Evolutionary conservation across 768 basidiomycete species (phyloP).

Genomic region (Pisolithus orientalis): DNA sequence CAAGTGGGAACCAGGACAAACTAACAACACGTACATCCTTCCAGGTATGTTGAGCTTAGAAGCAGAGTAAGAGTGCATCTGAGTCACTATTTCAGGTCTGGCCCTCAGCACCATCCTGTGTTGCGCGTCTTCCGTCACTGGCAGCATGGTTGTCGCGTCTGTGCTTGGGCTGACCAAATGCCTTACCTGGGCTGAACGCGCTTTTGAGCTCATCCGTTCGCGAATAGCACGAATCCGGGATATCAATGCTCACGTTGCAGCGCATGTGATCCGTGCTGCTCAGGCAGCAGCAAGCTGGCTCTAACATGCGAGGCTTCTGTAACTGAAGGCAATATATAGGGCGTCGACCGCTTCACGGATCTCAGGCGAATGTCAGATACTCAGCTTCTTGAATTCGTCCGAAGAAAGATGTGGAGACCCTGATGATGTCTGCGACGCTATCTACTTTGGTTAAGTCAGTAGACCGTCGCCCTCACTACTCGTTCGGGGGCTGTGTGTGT

Average conservation of each 20-base stretch:
- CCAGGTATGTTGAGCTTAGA: slow-evolving; percentile 36
- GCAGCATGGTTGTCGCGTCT: slow-evolving; percentile 85
- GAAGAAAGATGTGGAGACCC: slow-evolving; percentile 71
- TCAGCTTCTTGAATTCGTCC: slow-evolving; percentile 48
- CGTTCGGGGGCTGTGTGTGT: too few relatives aligned
- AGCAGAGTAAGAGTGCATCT: too few relatives aligned
- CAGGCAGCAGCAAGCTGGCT: slow-evolving; percentile 55
- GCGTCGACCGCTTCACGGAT: slow-evolving; percentile 46
- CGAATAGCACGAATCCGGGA: slow-evolving; percentile 79
- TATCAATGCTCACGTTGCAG: slow-evolving; percentile 69
- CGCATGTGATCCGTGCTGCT: slow-evolving; percentile 70
- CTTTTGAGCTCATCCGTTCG: slow-evolving; percentile 71
- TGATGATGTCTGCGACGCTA: slow-evolving; percentile 6
- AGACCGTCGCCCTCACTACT: too few relatives aligned
- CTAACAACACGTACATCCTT: slow-evolving; percentile 93
- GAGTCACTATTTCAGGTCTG: slow-evolving; percentile 21
- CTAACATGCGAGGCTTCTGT: background rate
- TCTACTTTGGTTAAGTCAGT: background rate
- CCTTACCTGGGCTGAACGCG: slow-evolving; percentile 63
- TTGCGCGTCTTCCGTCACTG: slow-evolving; percentile 63
- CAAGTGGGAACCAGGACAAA: slow-evolving; percentile 74
- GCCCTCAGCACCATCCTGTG: slow-evolving; percentile 77
- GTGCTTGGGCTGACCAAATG: slow-evolving; percentile 75
- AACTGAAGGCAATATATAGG: slow-evolving; percentile 27
- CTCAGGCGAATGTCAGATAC: slow-evolving; percentile 54